Percentiles rank a stretch among this genome's conserved stretches.
Conservation (phyloP, 2,329 filamentous ascomycete genomes). For the Aspergillus sp. region DNA sequence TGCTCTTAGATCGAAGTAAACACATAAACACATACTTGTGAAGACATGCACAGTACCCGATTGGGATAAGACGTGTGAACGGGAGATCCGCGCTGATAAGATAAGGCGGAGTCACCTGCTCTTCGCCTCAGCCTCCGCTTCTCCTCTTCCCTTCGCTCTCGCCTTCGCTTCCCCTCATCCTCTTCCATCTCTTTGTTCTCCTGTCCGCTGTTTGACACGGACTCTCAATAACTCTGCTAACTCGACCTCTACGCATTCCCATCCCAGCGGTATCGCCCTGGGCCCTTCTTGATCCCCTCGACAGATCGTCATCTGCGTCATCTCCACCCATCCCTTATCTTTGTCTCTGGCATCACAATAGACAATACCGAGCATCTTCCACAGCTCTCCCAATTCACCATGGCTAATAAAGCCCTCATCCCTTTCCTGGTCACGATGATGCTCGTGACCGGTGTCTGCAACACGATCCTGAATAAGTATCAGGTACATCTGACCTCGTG, state of each 20-base stretch:
- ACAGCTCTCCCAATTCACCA: slow-evolving; percentile 35
- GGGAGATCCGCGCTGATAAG: too few relatives aligned
- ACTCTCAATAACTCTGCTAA: slow-evolving; percentile 9
- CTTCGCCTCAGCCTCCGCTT: slow-evolving; percentile 7
- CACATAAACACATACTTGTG: too few relatives aligned
- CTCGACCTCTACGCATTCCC: too few relatives aligned
- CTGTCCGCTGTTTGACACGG: slow-evolving; percentile 4
- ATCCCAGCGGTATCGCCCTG: too few relatives aligned
- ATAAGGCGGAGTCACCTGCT: too few relatives aligned
- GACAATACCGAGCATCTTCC: neutral
- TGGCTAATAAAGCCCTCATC: slow-evolving; percentile 71
- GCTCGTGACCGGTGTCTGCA: slow-evolving; percentile 93
- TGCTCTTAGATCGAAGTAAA: too few relatives aligned
- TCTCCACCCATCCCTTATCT: neutral
- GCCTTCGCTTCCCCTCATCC: neutral
- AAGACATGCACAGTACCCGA: too few relatives aligned
- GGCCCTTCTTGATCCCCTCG: too few relatives aligned
- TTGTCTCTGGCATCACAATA: slow-evolving; percentile 5
- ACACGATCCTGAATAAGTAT: slow-evolving; percentile 94
- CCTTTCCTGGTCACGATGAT: slow-evolving; percentile 93
- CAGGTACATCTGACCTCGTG: slow-evolving; percentile 59
- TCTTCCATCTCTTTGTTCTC: slow-evolving; percentile 1
- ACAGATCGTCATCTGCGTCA: neutral
- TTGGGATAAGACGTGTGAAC: too few relatives aligned
- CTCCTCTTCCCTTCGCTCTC: slow-evolving; percentile 3